These are phyloP conservation scores for Sporothrix humicola DNA, from an alignment of 2,329 filamentous ascomycete species.

Conservation along the genomic window DNA sequence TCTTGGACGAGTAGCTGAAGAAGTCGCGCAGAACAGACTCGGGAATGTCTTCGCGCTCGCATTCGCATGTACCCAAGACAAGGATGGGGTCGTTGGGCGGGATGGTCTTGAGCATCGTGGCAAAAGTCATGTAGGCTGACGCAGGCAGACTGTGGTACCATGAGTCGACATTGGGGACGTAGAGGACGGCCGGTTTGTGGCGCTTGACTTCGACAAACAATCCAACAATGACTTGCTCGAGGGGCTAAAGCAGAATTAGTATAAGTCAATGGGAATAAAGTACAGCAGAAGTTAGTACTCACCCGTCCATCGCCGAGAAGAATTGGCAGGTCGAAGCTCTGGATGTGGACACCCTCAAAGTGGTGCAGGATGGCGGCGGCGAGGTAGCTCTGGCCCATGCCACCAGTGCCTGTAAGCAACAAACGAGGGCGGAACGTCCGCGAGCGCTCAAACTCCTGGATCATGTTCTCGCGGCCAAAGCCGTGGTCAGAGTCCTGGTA, in stretches of 20 bases:
- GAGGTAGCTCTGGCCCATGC: slow-evolving; percentile 94
- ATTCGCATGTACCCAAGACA: slow-evolving; percentile 83
- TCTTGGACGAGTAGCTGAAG: slow-evolving; percentile 84
- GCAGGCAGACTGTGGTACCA: slow-evolving; percentile 74
- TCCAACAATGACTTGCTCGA: slow-evolving; percentile 87
- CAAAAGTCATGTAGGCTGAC: slow-evolving; percentile 79
- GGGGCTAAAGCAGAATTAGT: slow-evolving; percentile 54
- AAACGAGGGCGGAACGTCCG: slow-evolving; percentile 88
- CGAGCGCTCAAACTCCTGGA: slow-evolving; percentile 81
- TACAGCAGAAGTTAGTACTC: slow-evolving; percentile 42
- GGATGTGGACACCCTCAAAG: slow-evolving; percentile 91
- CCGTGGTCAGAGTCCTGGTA: slow-evolving; percentile 81
- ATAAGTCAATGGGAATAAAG: neutral
- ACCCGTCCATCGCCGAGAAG: slow-evolving; percentile 82
- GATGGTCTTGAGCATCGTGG: slow-evolving; percentile 79
- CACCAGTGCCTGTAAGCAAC: slow-evolving; percentile 77
- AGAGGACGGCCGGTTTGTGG: slow-evolving; percentile 95
- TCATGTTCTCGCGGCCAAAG: slow-evolving; percentile 79
- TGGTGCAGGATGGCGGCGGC: slow-evolving; percentile 84
- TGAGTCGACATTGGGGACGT: slow-evolving; percentile 84
- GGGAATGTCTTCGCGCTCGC: slow-evolving; percentile 65
- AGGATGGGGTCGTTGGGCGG: slow-evolving; percentile 90
- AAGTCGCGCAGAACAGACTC: slow-evolving; percentile 72
- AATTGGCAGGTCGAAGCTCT: slow-evolving; percentile 89
- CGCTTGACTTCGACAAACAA: slow-evolving; percentile 91